These are phyloP conservation scores for Candida glaebosa DNA, from an alignment of 805 yeast genomes.

Conservation along the genomic window DNA sequence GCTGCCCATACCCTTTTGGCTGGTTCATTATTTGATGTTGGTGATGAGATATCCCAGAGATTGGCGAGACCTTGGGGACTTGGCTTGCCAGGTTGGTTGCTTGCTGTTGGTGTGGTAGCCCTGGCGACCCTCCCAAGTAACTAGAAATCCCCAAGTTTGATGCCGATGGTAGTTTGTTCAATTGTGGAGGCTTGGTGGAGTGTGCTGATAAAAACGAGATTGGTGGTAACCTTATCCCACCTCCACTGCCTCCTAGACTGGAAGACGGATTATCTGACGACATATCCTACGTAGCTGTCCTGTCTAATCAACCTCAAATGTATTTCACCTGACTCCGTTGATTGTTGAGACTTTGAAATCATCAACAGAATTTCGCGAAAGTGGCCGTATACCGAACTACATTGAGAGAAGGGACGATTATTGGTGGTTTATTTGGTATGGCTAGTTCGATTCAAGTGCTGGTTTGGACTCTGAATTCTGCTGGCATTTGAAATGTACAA, in stretches of 20 bases:
- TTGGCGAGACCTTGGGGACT: not conserved
- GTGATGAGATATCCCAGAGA: not conserved
- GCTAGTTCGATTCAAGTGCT: too few species aligned
- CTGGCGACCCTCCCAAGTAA: constrained; percentile 13
- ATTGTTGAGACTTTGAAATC: not conserved
- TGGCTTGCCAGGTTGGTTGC: not conserved
- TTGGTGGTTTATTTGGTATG: too few species aligned
- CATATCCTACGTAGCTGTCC: not conserved
- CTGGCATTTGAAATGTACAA: constrained; percentile 58
- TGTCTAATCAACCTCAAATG: too few species aligned
- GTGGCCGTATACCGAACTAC: not conserved
- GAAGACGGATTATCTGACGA: constrained; percentile 1
- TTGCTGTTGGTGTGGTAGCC: not conserved
- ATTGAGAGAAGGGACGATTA: not conserved
- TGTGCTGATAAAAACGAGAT: constrained; percentile 26
- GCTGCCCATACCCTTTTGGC: not conserved
- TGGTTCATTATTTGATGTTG: not conserved
- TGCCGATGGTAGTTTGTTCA: constrained; percentile 14
- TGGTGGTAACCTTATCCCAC: constrained; percentile 14
- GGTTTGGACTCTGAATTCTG: constrained; percentile 4
- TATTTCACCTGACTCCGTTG: too few species aligned
- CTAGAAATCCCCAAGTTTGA: constrained; percentile 20
- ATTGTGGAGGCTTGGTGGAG: constrained; percentile 4
- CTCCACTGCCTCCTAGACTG: constrained; percentile 1
- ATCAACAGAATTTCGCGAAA: not conserved